Evolutionary conservation across 2,329 filamentous ascomycete species (phyloP).

Genomic region (Acrodontium crateriforme): DNA sequence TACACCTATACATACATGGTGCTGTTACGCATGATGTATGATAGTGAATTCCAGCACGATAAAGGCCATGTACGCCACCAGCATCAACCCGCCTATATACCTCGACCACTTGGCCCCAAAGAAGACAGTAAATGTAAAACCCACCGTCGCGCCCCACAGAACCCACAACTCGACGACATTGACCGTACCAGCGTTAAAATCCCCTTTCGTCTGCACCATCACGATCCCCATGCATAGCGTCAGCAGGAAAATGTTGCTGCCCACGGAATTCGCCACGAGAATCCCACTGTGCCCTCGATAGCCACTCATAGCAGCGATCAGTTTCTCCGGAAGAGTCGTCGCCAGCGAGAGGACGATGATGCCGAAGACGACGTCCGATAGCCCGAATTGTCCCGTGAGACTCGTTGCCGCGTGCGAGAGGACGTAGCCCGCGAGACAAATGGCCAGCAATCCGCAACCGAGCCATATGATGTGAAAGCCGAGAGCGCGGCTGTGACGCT

Average conservation of each 20-base stretch:
- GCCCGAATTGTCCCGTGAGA: slow-evolving; percentile 27
- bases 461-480: slow-evolving; percentile 30
- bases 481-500: slow-evolving; percentile 17
- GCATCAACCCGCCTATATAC: slow-evolving; percentile 15
- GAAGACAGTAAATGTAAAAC: slow-evolving; percentile 10
- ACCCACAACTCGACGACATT: slow-evolving; percentile 8
- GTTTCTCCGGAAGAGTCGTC: slow-evolving; percentile 41
- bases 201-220: slow-evolving; percentile 7
- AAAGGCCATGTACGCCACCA: slow-evolving; percentile 23
- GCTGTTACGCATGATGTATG: slow-evolving; percentile 1
- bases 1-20: too few relatives aligned
- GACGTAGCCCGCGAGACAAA: slow-evolving; percentile 36
- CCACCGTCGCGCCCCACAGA: slow-evolving; percentile 10
- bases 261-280: slow-evolving; percentile 38
- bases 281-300: slow-evolving; percentile 35
- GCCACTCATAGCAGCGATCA: slow-evolving; percentile 37
- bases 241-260: slow-evolving; percentile 42
- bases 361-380: slow-evolving; percentile 36
- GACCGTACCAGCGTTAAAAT: slow-evolving; percentile 5
- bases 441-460: slow-evolving; percentile 28
- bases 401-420: slow-evolving; percentile 32
- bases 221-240: slow-evolving; percentile 35
- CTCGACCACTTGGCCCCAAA: slow-evolving; percentile 6
- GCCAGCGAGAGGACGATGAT: slow-evolving; percentile 37
- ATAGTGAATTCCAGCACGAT: slow-evolving; percentile 23